Percentiles rank a stretch among this genome's conserved stretches.
These are phyloP conservation scores for Sisymbrium altissimum DNA, from an alignment of 345 rosid species.

Conservation along the genomic window DNA sequence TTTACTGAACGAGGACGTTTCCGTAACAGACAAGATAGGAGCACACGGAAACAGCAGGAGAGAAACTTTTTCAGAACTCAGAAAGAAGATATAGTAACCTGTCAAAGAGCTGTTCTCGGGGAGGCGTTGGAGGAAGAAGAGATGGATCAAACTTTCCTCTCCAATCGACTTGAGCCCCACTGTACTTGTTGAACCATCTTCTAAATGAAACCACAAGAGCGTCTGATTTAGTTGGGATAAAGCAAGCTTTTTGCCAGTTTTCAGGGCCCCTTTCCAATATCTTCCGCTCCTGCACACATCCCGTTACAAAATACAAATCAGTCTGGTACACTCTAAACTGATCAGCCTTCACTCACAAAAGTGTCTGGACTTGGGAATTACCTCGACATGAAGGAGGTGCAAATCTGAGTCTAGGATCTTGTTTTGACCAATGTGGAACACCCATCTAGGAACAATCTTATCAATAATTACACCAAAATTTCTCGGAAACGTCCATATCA, in stretches of 20 bases:
- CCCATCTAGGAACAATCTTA: slow-evolving; percentile 76
- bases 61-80: not conserved
- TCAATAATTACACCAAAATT: slow-evolving; percentile 67
- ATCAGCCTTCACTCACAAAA: not conserved
- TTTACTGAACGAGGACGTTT: not conserved
- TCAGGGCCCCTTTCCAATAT: slow-evolving; percentile 60
- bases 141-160: slow-evolving; percentile 55
- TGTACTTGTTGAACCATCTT: slow-evolving; percentile 71
- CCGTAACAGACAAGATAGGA: not conserved
- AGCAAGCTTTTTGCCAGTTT: slow-evolving; percentile 90
- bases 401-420: slow-evolving; percentile 84
- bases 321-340: not conserved
- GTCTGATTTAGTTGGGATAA: slow-evolving; percentile 75
- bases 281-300: slow-evolving; percentile 59
- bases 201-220: slow-evolving; percentile 69
- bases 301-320: not conserved
- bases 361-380: slow-evolving; percentile 16
- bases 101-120: slow-evolving; percentile 74
- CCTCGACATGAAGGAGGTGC: slow-evolving; percentile 87
- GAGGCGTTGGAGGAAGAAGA: slow-evolving; percentile 78
- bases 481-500: slow-evolving; percentile 82
- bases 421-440: slow-evolving; percentile 76
- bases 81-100: slow-evolving; percentile 38
- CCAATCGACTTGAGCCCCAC: slow-evolving; percentile 68
- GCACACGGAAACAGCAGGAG: not conserved